A percentile compares a stretch with the other conserved stretches of the same genome.
phyloP scores from a whole-genome alignment of 805 yeast genomes.

The Monosporozyma unispora region DNA sequence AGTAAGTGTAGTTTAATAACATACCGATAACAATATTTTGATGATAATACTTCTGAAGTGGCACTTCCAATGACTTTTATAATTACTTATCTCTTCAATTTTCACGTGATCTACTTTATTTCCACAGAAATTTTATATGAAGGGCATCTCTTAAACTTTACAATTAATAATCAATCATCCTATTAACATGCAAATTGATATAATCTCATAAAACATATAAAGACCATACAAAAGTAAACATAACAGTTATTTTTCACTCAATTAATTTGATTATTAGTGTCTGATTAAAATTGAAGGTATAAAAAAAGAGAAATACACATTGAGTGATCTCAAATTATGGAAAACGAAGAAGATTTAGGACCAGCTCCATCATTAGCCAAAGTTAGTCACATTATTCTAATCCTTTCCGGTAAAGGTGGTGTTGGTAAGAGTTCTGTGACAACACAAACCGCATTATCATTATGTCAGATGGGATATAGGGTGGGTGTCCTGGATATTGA shows the following conservation, averaged over 20 bases:
- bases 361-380: conserved; percentile 33
- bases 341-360: conserved; percentile 8
- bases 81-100: neutral
- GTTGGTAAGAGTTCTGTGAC: conserved; percentile 96
- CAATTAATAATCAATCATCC: neutral
- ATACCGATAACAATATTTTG: neutral
- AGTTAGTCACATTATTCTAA: conserved; percentile 69
- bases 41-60: no score
- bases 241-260: neutral
- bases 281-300: no score
- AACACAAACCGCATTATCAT: conserved; percentile 81
- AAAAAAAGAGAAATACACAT: no score
- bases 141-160: neutral
- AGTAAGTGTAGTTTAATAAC: neutral
- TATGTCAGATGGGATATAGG: conserved; percentile 58
- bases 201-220: no score
- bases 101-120: neutral
- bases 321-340: no score
- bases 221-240: neutral
- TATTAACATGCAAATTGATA: no score
- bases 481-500: conserved; percentile 97
- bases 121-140: neutral
- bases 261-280: neutral
- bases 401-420: conserved; percentile 93
- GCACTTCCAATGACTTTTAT: neutral